Evolutionary conservation across 2,329 filamentous ascomycete genomes (phyloP).

Genomic region (Trichoderma asperellum): DNA sequence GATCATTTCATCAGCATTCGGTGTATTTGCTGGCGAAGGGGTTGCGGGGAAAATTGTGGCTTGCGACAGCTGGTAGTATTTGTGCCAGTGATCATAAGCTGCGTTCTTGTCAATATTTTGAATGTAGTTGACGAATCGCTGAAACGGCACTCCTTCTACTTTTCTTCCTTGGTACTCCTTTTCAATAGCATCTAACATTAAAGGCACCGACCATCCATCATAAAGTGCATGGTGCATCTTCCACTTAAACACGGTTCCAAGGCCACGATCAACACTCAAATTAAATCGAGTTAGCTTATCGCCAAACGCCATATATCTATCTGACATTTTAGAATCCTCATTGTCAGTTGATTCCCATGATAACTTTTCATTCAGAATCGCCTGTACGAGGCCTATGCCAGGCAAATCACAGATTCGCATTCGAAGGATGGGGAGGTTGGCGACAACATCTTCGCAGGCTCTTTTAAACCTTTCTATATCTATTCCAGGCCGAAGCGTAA

Average conservation of each 20-base stretch:
- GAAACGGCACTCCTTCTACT: neutral
- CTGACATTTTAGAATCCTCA: neutral
- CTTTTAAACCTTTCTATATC: neutral
- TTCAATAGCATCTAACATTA: slow-evolving; percentile 35
- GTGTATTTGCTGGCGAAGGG: neutral
- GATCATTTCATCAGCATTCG: neutral
- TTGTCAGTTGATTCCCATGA: neutral
- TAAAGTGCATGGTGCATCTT: neutral
- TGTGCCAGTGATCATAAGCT: neutral
- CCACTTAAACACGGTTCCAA: neutral
- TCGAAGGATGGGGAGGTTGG: slow-evolving; percentile 48
- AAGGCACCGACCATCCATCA: neutral
- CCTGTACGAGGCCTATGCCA: neutral
- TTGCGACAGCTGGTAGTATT: neutral
- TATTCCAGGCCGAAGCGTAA: neutral
- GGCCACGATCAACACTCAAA: neutral
- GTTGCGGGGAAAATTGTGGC: neutral
- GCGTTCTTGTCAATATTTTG: neutral
- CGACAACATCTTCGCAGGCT: slow-evolving; percentile 30
- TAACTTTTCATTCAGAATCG: neutral
- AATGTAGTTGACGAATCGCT: neutral
- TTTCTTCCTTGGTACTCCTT: slow-evolving; percentile 25
- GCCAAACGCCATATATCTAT: neutral
- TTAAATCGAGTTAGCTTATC: neutral
- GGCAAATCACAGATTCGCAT: slow-evolving; percentile 34